Base-by-base conservation (phyloP, 768 basidiomycete genomes). In the Crucibulum laeve region DNA sequence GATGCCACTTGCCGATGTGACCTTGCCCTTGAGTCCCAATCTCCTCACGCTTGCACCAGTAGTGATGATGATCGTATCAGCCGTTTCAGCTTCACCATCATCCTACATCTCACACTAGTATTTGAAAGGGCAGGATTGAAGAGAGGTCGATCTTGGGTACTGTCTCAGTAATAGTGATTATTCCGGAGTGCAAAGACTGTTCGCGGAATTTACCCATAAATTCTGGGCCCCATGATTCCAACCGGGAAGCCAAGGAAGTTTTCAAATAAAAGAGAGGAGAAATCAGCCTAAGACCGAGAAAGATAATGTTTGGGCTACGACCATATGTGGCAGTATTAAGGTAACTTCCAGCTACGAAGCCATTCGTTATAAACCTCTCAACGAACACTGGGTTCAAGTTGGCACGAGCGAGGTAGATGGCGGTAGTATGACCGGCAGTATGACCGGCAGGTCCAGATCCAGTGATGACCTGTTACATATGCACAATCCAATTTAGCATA, bases 131-230 rank as follows among this genome's bases (percentile, higher is more conserved):
- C 96, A 80, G n/a, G n/a, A n/a, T n/a, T 13, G 76, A 70, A 30
- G 92, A 91, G 35, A 99, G 78, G 68, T 99, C 96, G 48, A 99
- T 87, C 60, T 89, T 89, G 35, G 89, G 86, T 15, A 99, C 84
- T 1, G 96, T 99, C 71, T 98, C 96, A 15, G 96, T 99, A 66
- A 96, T 90, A 63, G 98, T 88, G 37, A 70, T 73, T 13, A 95
- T 99, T 41, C 95, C 95, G 59, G 97, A 97, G 35, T 91, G 84
- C 48, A 93, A 70, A 17, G 91, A 91, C 60, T 99, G 95, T 48
- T 89, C 90, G 49, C 95, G 89, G 77, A 99, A 98, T 61, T 96
- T 96, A 64, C 97, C 94, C 95, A 98, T 99, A 63, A 99, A 81
- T 59, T 97, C 94, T 6, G 91, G 86, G 25, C n/a, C 96, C 96